Conservation (phyloP, 176 grass and related monocot genomes). For the Oryza coarctata region DNA sequence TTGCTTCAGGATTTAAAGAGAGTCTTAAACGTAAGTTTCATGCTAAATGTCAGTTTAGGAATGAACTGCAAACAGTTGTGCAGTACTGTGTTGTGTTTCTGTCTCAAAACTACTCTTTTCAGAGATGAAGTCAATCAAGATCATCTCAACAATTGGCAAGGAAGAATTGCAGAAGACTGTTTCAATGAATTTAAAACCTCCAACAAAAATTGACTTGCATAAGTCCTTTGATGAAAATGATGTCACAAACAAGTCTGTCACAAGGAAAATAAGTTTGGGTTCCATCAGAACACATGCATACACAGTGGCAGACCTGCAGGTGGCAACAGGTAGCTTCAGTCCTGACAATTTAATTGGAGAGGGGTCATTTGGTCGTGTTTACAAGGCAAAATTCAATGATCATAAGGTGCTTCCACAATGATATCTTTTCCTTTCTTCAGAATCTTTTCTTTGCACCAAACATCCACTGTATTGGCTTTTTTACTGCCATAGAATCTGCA, state of each 20-base stretch:
- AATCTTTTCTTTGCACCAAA: neutral
- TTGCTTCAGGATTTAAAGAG: constrained; percentile 48
- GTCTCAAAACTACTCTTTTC: constrained; percentile 34
- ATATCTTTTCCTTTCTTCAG: neutral
- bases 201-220: constrained; percentile 68
- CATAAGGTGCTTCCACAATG: constrained; percentile 59
- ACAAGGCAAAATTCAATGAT: constrained; percentile 68
- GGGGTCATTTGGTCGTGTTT: constrained; percentile 73
- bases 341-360: constrained; percentile 83
- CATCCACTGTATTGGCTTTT: neutral
- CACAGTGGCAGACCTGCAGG: constrained; percentile 87
- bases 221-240: constrained; percentile 82
- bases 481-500: neutral
- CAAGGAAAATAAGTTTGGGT: constrained; percentile 62
- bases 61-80: constrained; percentile 1
- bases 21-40: constrained; percentile 37
- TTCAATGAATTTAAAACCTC: constrained; percentile 86
- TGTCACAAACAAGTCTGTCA: constrained; percentile 45
- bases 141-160: constrained; percentile 48
- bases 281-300: constrained; percentile 70
- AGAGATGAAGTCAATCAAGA: constrained; percentile 72
- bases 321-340: constrained; percentile 87
- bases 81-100: neutral
- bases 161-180: constrained; percentile 54
- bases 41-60: neutral